Conservation (phyloP, 2,329 filamentous ascomycete genomes). For the Ceratocystiopsis brevicomis region DNA sequence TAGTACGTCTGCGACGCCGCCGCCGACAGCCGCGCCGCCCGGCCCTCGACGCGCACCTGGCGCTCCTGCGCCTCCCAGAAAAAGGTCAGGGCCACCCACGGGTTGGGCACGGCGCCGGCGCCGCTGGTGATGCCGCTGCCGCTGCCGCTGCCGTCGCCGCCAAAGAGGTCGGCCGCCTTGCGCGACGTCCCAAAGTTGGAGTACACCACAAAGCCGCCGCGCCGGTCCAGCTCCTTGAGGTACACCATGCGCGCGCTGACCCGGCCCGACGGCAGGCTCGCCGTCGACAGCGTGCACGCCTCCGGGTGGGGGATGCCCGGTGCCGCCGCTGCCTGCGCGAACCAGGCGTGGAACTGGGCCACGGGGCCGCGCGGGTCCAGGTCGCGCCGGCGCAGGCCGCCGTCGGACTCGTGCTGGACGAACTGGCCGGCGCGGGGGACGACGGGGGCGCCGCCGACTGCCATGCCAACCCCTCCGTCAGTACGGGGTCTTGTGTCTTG, state of each 20-base stretch:
- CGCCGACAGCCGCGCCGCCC: slow-evolving; percentile 41
- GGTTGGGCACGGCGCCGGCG: slow-evolving; percentile 30
- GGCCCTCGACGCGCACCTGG: slow-evolving; percentile 79
- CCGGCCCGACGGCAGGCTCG: slow-evolving; percentile 61
- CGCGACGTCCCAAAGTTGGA: slow-evolving; percentile 71
- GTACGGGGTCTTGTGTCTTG: too few relatives aligned
- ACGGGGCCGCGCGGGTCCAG: slow-evolving; percentile 47
- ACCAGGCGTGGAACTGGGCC: slow-evolving; percentile 80
- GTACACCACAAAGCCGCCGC: slow-evolving; percentile 70
- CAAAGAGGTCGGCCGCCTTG: slow-evolving; percentile 46
- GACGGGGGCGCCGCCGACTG: slow-evolving; percentile 9
- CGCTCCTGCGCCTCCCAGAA: slow-evolving; percentile 76
- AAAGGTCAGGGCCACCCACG: slow-evolving; percentile 68
- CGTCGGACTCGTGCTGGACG: slow-evolving; percentile 28
- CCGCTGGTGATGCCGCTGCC: slow-evolving; percentile 3
- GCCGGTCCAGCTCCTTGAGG: slow-evolving; percentile 74
- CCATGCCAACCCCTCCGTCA: too few relatives aligned
- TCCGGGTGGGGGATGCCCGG: slow-evolving; percentile 53
- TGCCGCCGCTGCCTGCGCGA: slow-evolving; percentile 44
- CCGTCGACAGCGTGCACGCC: slow-evolving; percentile 74
- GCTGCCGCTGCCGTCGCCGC: slow-evolving; percentile 7
- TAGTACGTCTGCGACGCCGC: slow-evolving; percentile 58
- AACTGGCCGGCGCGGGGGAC: slow-evolving; percentile 56
- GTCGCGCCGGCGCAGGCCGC: slow-evolving; percentile 39
- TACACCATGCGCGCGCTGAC: slow-evolving; percentile 80